Base-by-base conservation (phyloP, 768 basidiomycete species). In the Megacollybia marginata region DNA sequence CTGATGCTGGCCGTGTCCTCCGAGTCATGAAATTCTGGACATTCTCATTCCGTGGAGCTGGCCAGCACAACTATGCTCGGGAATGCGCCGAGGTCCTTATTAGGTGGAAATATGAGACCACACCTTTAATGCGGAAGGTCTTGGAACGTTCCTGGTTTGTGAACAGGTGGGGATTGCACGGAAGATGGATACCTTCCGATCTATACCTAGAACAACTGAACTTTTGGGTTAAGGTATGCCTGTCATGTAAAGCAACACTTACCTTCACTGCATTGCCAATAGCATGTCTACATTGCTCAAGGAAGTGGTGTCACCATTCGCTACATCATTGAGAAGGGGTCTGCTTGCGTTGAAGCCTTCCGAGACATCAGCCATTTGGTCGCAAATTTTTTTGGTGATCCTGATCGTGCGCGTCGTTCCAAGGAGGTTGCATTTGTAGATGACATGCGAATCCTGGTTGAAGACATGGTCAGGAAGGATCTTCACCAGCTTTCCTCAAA, bases 191-290 rank as follows among this genome's bases (percentile, higher is more conserved):
- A 47, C 44, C 63, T 0, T 48, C 59, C 0, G 65, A 66, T 48
- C 42, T 66, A 5, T 65, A 66, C 51, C 53, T 66, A 1, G 63
- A 66, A 45, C 65, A 66, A 11, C 18, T 60, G 9, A 65, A 65
- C 47, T 59, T 46, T 28, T 61, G 57, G 52, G 56, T 63, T 4
- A 65, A 65, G 52, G 65, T 66, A 15, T 46, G 58, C 34, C 9
- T 1, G 34, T 31, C n/a, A 44, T 16, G 16, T 31, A 7, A 9
- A 18, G 10, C n/a, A n/a, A 28, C 2, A 28, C 23, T 28, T 6
- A 28, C 23, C 2, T 19, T 52, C 50, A 8, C 40, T 8, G 10
- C 42, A 43, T 28, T 42, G 34, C 32, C 9, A 33, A 33, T 51
- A 65, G 63, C 50, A 53, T 1, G 55, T 63, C 3, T 62, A 52